Evolutionary conservation across 108 stramenopile genomes (phyloP).

Genomic region (Nitzschia palea): DNA sequence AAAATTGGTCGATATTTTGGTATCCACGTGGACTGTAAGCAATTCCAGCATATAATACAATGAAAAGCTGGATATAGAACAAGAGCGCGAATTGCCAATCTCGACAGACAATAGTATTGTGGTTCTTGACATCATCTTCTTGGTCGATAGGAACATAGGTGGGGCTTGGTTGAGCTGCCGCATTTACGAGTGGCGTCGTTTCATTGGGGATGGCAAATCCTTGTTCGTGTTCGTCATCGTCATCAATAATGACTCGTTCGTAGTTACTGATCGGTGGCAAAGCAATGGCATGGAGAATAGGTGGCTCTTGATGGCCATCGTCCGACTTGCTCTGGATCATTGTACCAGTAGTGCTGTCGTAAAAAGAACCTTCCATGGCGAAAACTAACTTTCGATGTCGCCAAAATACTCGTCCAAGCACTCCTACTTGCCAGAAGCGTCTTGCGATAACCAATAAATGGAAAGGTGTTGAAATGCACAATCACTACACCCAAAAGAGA

Average conservation of each 20-base stretch:
- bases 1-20: conserved; percentile 11
- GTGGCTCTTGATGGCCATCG: conserved; percentile 1
- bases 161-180: background rate
- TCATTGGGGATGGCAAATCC: background rate
- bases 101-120: background rate
- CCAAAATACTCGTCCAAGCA: no score
- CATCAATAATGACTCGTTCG: conserved; percentile 2
- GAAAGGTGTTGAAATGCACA: no score
- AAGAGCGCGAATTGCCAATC: conserved; percentile 18
- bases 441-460: no score
- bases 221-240: background rate
- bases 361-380: no score
- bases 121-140: background rate
- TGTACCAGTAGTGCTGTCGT: no score
- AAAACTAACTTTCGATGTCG: no score
- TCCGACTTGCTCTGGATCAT: background rate
- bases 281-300: background rate
- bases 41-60: conserved; percentile 21
- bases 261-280: background rate
- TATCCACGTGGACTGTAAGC: conserved; percentile 23
- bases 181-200: conserved; percentile 3
- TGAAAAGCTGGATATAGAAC: conserved; percentile 23
- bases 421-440: no score
- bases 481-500: no score
- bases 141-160: background rate